These are phyloP conservation scores for Aspergillus neotritici DNA, from an alignment of 2,329 filamentous ascomycete genomes.

Conservation along the genomic window DNA sequence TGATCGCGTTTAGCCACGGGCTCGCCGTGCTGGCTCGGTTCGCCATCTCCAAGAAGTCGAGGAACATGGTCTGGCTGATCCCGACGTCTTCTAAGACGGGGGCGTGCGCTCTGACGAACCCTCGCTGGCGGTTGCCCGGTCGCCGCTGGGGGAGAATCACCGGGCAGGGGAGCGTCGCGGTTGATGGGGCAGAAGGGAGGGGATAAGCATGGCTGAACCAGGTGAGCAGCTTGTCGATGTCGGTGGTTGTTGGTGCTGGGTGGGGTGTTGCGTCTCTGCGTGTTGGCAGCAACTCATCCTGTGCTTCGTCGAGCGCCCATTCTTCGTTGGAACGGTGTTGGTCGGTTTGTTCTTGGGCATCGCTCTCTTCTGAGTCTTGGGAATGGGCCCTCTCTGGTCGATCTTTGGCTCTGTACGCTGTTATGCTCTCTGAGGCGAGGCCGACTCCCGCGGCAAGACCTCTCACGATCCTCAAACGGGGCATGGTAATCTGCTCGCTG, in stretches of 20 bases:
- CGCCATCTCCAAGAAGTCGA: slow-evolving; percentile 34
- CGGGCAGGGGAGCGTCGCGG: slow-evolving; percentile 23
- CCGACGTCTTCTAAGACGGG: slow-evolving; percentile 31
- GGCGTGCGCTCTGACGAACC: slow-evolving; percentile 38
- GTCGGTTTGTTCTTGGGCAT: neutral
- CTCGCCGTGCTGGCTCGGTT: slow-evolving; percentile 36
- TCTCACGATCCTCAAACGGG: slow-evolving; percentile 4
- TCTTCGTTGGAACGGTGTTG: slow-evolving; percentile 10
- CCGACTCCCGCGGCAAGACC: slow-evolving; percentile 23
- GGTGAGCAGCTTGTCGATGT: slow-evolving; percentile 10
- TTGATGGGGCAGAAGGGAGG: slow-evolving; percentile 1
- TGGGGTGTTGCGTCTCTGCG: neutral
- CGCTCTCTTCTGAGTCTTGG: neutral
- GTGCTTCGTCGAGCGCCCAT: slow-evolving; percentile 23
- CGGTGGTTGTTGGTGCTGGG: neutral
- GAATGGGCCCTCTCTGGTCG: slow-evolving; percentile 1
- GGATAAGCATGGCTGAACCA: slow-evolving; percentile 12
- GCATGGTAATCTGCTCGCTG: too few relatives aligned
- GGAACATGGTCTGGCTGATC: slow-evolving; percentile 32
- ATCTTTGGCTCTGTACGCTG: slow-evolving; percentile 16
- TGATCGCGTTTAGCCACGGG: slow-evolving; percentile 38
- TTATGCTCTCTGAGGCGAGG: slow-evolving; percentile 20
- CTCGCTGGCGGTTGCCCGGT: slow-evolving; percentile 31
- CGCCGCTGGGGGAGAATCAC: slow-evolving; percentile 39
- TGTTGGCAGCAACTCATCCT: slow-evolving; percentile 12